Base-by-base conservation (phyloP, 352 stramenopile species). In the Globisporangium yorkense region DNA sequence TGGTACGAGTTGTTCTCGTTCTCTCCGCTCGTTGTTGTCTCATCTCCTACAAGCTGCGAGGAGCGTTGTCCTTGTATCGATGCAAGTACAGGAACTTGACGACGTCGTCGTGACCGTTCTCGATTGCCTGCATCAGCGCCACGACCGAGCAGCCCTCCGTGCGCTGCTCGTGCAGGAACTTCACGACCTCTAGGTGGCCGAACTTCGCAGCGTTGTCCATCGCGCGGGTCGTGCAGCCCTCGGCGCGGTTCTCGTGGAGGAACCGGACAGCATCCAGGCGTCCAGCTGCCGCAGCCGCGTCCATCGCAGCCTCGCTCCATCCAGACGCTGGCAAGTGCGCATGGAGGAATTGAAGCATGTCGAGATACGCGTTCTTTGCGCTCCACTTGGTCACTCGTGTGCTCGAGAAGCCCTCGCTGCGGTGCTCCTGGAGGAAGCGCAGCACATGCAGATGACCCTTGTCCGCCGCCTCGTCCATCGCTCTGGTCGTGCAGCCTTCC, bases 271-370 rank as follows among this genome's bases (percentile, higher is more conserved):
- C 45, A 24, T 65, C 47, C 12, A 71, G 35, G 24, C 66, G 27
- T 2, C 65, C 60, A 2, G 57, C 40, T 15, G 41, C 48, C 3
- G 60, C 65, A 3, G 60, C 45, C 3, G 29, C 40, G 56, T 68
- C 56, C 60, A 71, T 68, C 12, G 60, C 65, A 39, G 43, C 49
- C 13, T 45, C 47, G 15, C 60, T 65, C 24, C 48, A 63, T 0
- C 64, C 55, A 45, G 66, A 21, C 10, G 48, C 51, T 15, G 61
- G 60, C 3, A 56, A 53, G 15, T 72, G 33, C 31, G 51, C 33
- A 20, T 72, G 52, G 16, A 72, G 49, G 45, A 72, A 72, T 21
- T 67, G 29, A 2, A 72, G 52, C 5, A 72, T 24, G 1, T 56
- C 61, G 5, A 69, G 45, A 43, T 63, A 44, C 16, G 54, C 49